Evolutionary conservation across 192 early-diverging fungal genomes (phyloP).

Genomic region (Coemansia sp.): DNA sequence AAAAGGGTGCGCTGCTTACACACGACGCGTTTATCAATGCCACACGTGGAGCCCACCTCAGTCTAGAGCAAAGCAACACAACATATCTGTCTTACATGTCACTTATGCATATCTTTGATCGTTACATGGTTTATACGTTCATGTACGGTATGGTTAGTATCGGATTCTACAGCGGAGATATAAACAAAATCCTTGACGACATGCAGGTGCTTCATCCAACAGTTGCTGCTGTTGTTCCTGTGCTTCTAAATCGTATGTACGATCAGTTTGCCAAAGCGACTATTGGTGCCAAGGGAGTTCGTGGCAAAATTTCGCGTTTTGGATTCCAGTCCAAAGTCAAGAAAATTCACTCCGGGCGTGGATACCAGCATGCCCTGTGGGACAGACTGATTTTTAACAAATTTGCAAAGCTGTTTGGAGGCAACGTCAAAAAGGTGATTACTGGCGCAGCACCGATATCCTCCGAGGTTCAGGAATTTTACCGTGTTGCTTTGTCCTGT

Average conservation of each 20-base stretch:
- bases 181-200: conserved; percentile 69
- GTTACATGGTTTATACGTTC: conserved; percentile 50
- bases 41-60: background rate
- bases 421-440: conserved; percentile 66
- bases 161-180: conserved; percentile 77
- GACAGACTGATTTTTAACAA: conserved; percentile 83
- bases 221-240: conserved; percentile 65
- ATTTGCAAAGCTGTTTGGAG: conserved; percentile 69
- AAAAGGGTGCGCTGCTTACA: conserved; percentile 67
- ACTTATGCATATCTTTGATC: conserved; percentile 82
- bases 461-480: conserved; percentile 74
- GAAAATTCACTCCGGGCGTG: conserved; percentile 52
- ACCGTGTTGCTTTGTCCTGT: conserved; percentile 57
- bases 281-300: conserved; percentile 46
- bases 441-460: conserved; percentile 71
- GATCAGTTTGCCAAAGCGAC: conserved; percentile 60
- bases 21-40: conserved; percentile 50
- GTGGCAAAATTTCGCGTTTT: conserved; percentile 44
- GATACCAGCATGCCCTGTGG: conserved; percentile 72
- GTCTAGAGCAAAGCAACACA: background rate
- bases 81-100: conserved; percentile 62
- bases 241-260: conserved; percentile 78
- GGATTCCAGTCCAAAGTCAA: conserved; percentile 56
- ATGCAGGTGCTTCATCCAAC: conserved; percentile 73
- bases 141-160: conserved; percentile 57